Base-by-base conservation (phyloP, 345 rosid species). In the Populus tremula region DNA sequence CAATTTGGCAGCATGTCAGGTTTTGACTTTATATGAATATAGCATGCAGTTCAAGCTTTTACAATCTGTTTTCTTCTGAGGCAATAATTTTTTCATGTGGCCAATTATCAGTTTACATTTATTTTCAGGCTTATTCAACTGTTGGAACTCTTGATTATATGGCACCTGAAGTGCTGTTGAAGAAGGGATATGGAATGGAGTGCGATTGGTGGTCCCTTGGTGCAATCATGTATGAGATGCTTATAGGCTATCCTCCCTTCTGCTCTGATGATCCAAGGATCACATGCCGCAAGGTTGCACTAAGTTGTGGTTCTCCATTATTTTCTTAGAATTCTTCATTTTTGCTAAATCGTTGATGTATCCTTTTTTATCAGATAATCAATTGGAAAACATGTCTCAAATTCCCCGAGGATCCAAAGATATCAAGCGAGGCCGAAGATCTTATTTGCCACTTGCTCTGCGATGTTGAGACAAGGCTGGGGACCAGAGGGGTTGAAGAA, bases 151-250 rank as follows among this genome's bases (percentile, higher is more conserved):
- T 93, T 77, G 97, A 95, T 82, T 95, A 95, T 89, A 93, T 95
- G 99, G 98, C 99, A 62, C 99, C 99, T 73, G 98, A 95, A 88
- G 98, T 93, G 67, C 83, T 95, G 70, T 84, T 95, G 36, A 95
- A 95, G 90, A 93, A 91, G 89, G 99, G 98, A 70, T 95, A 95
- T 83, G 98, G 99, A 70, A 91, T 92, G 86, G 97, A 96, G 85
- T 96, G 99, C 66, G 98, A 96, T 83, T 96, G 99, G 99, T 96
- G 99, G 99, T 96, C 99, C 72, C 88, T 96, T 62, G 98, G 99
- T 36, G 98, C 98, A 83, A 93, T 96, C 85, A 84, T 93, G 92
- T 96, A 91, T 79, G 98, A 96, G 87, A 96, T 96, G 99, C 88
- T 96, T 71, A 80, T 93, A 73, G 99, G 99, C 72, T 96, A 96